These are phyloP conservation scores for Corchorus capsularis DNA, from an alignment of 345 rosid genomes.

Conservation along the genomic window DNA sequence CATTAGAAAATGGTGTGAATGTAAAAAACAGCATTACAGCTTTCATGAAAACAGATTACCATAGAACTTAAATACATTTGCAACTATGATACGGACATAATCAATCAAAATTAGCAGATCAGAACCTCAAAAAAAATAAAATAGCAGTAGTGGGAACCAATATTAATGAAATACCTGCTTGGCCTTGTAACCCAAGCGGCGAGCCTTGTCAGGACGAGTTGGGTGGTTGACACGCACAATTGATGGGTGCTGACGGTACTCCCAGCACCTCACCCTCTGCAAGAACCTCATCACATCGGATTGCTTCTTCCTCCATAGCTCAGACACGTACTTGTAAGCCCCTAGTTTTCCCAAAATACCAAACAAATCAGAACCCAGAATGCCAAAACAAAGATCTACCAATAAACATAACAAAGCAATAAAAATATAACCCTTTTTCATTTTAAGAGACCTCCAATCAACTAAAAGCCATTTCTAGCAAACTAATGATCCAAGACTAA, in stretches of 20 bases:
- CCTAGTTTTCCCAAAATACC: constrained; percentile 38
- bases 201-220: constrained; percentile 98
- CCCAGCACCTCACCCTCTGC: constrained; percentile 99
- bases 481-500: background rate
- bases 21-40: background rate
- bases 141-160: constrained; percentile 19
- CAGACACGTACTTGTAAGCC: constrained; percentile 94
- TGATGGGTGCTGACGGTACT: constrained; percentile 94
- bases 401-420: background rate
- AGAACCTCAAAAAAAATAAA: constrained; percentile 28
- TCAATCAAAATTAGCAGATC: constrained; percentile 30
- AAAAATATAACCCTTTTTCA: background rate
- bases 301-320: constrained; percentile 99
- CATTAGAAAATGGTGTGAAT: background rate
- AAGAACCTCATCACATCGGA: constrained; percentile 98
- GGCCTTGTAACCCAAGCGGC: constrained; percentile 96
- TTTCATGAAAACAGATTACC: background rate
- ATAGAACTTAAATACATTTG: background rate
- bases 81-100: background rate
- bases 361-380: background rate
- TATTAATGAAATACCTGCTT: constrained; percentile 68
- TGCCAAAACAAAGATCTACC: background rate
- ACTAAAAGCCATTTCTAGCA: background rate
- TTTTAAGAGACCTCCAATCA: background rate
- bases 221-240: constrained; percentile 90